Evolutionary conservation across 116 monocot species (phyloP).

Genomic region (Papilionanthe hybrid): DNA sequence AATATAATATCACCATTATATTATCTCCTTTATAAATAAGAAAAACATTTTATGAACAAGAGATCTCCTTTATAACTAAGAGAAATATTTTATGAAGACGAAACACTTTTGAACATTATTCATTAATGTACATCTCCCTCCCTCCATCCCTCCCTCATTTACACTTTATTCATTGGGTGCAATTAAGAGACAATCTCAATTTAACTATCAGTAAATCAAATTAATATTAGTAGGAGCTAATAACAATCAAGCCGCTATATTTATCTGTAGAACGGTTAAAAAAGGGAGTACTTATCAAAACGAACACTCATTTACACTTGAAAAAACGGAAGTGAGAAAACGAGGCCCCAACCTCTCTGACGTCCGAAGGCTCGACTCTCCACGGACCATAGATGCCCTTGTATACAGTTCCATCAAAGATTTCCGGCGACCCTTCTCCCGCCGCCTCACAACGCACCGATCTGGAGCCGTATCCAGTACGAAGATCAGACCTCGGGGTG

Average conservation of each 20-base stretch:
- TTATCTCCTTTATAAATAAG: no score
- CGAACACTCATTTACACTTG: background rate
- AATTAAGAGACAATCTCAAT: no score
- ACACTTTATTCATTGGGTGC: no score
- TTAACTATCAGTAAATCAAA: background rate
- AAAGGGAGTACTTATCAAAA: background rate
- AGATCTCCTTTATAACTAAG: no score
- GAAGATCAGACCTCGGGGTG: background rate
- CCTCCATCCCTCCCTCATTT: no score
- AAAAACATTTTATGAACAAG: no score
- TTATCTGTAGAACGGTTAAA: background rate
- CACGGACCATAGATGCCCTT: constrained; percentile 84
- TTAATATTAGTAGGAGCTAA: background rate
- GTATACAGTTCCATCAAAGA: constrained; percentile 42
- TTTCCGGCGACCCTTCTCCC: constrained; percentile 22
- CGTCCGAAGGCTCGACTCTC: constrained; percentile 65
- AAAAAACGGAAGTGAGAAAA: background rate
- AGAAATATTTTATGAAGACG: no score
- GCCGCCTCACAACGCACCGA: constrained; percentile 34
- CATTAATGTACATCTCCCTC: no score
- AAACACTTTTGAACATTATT: no score
- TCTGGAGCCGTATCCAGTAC: constrained; percentile 9
- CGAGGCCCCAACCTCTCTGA: constrained; percentile 51
- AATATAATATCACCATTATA: no score
- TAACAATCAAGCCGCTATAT: background rate